Percentiles rank a stretch among this genome's conserved stretches.
phyloP scores from a whole-genome alignment of 106 monocot genomes.

The Phalaenopsis equestris region DNA sequence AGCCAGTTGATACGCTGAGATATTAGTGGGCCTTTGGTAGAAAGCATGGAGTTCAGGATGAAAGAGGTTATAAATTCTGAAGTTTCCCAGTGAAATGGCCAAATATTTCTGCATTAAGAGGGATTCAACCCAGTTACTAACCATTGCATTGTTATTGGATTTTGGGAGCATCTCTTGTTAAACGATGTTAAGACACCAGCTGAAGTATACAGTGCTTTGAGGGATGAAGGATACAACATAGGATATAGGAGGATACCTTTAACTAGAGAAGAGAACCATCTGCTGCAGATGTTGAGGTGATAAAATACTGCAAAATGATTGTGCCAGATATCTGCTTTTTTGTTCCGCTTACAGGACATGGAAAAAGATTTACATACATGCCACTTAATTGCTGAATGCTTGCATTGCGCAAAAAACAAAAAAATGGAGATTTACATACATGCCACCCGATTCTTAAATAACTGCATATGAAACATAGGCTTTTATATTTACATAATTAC shows the following conservation, averaged over 20 bases:
- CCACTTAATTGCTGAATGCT: no score
- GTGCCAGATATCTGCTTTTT: slow-evolving; percentile 62
- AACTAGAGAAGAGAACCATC: slow-evolving; percentile 93
- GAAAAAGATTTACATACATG: not conserved
- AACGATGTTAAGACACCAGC: slow-evolving; percentile 79
- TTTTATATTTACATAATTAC: no score
- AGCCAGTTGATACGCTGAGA: slow-evolving; percentile 91
- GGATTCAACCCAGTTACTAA: slow-evolving; percentile 47
- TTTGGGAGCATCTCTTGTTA: slow-evolving; percentile 61
- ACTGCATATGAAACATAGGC: no score
- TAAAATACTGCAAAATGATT: slow-evolving; percentile 50
- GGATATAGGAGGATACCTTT: slow-evolving; percentile 82
- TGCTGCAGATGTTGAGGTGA: slow-evolving; percentile 85
- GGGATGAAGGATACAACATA: slow-evolving; percentile 62
- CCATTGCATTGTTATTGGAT: slow-evolving; percentile 68
- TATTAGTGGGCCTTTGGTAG: slow-evolving; percentile 90
- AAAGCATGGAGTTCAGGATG: slow-evolving; percentile 87
- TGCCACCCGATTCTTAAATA: no score
- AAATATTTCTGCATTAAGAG: slow-evolving; percentile 84
- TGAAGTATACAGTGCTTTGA: slow-evolving; percentile 62
- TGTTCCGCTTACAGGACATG: slow-evolving; percentile 88
- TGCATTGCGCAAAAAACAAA: no score
- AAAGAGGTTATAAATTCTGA: slow-evolving; percentile 91
- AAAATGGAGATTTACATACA: no score
- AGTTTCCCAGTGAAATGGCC: slow-evolving; percentile 61